Percentiles rank a stretch among this genome's conserved stretches.
phyloP scores from a whole-genome alignment of 805 yeast species.

The Candida maris region DNA sequence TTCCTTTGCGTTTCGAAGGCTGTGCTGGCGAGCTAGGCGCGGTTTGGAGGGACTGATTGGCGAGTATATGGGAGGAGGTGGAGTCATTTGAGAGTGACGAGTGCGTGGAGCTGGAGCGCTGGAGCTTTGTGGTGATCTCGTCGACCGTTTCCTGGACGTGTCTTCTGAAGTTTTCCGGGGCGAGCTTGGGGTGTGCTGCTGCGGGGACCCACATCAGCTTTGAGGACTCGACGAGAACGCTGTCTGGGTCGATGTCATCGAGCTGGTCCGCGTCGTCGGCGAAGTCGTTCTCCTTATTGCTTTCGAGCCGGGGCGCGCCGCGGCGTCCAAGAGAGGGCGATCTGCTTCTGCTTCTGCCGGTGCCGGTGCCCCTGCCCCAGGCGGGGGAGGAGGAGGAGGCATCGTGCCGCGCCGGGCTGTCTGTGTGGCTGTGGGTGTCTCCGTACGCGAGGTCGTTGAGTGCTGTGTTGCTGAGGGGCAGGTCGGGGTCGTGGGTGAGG shows the following conservation, averaged over 20 bases:
- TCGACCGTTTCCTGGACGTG: conserved; percentile 61
- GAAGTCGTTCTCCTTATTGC: neutral
- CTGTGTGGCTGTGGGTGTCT: conserved; percentile 13
- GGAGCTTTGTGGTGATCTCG: conserved; percentile 42
- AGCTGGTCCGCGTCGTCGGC: neutral
- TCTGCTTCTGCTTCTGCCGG: neutral
- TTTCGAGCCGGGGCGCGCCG: neutral
- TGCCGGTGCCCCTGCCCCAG: neutral
- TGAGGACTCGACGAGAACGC: conserved; percentile 34
- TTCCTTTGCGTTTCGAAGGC: conserved; percentile 15
- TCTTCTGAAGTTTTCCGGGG: conserved; percentile 78
- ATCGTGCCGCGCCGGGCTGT: conserved; percentile 6
- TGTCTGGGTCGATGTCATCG: conserved; percentile 16
- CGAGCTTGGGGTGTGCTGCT: conserved; percentile 86
- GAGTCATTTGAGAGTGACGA: conserved; percentile 25
- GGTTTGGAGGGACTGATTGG: conserved; percentile 10
- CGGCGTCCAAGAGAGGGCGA: conserved; percentile 4
- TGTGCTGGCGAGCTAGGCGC: conserved; percentile 5
- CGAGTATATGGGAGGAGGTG: conserved; percentile 1
- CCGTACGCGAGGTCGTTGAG: conserved; percentile 18
- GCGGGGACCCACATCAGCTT: conserved; percentile 94
- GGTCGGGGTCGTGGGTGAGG: conserved; percentile 65
- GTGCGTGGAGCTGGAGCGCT: conserved; percentile 25
- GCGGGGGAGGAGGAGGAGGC: neutral
- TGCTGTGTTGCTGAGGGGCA: conserved; percentile 41